These are phyloP conservation scores for Clarireedia hainanense DNA, from an alignment of 2,329 filamentous ascomycete genomes.

Conservation along the genomic window DNA sequence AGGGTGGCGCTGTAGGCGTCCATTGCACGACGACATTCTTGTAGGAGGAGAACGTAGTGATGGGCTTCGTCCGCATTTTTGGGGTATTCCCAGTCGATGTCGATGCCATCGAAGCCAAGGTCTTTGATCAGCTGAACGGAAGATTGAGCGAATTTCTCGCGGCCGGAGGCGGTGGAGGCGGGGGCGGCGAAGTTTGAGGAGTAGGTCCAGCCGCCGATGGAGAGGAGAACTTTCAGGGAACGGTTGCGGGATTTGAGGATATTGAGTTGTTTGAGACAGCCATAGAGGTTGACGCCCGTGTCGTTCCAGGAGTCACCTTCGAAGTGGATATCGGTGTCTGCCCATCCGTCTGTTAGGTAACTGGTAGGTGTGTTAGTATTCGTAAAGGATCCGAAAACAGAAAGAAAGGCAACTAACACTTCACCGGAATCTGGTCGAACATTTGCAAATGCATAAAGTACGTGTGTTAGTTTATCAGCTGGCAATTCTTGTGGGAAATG, in stretches of 20 bases:
- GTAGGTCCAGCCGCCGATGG: constrained; percentile 91
- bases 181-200: constrained; percentile 73
- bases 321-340: constrained; percentile 42
- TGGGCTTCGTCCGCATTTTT: constrained; percentile 45
- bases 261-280: constrained; percentile 82
- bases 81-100: constrained; percentile 65
- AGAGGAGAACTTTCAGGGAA: constrained; percentile 76
- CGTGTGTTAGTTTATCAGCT: constrained; percentile 72
- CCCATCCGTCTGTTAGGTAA: constrained; percentile 53
- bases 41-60: constrained; percentile 51
- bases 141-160: constrained; percentile 62
- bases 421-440: constrained; percentile 71
- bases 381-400: neutral
- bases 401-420: constrained; percentile 42
- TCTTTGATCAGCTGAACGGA: constrained; percentile 72
- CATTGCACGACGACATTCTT: constrained; percentile 47
- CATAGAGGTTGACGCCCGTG: constrained; percentile 72
- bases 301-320: constrained; percentile 65
- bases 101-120: constrained; percentile 67
- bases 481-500: constrained; percentile 81
- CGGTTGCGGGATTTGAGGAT: constrained; percentile 75
- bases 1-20: constrained; percentile 46
- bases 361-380: constrained; percentile 10
- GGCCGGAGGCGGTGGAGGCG: constrained; percentile 61
- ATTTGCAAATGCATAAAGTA: constrained; percentile 89